These are phyloP conservation scores for Leishmania gerbilli DNA, from an alignment of 208 protist genomes.

Conservation along the genomic window DNA sequence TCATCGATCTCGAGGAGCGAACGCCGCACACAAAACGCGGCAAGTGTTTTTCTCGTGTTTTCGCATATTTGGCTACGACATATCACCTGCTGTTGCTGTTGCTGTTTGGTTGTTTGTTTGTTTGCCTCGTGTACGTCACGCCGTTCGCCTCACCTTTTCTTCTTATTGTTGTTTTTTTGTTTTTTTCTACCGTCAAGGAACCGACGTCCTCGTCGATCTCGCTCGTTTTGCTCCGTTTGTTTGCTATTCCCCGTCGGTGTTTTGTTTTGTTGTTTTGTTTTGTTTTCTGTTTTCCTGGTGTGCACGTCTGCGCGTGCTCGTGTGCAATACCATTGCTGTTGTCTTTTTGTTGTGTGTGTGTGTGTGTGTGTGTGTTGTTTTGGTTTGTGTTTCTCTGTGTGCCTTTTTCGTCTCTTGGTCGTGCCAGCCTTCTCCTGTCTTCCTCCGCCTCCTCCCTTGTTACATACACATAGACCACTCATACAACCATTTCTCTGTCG, in stretches of 20 bases:
- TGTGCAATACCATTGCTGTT: no score
- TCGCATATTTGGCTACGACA: background rate
- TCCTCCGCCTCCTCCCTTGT: background rate
- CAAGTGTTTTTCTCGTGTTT: background rate
- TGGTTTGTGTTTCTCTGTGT: background rate
- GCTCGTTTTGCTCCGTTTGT: background rate
- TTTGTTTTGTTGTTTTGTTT: no score
- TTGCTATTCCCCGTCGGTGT: background rate
- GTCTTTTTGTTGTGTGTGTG: background rate
- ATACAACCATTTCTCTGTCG: background rate
- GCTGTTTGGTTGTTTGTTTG: background rate
- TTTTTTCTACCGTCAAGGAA: background rate
- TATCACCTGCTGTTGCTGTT: background rate
- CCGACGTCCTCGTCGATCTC: background rate
- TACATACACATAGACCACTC: slow-evolving; percentile 5
- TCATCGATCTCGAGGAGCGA: no score
- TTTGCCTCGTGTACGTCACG: background rate
- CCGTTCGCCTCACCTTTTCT: background rate
- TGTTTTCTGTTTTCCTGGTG: background rate
- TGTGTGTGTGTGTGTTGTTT: background rate
- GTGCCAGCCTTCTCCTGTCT: no score
- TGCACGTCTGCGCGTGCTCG: background rate
- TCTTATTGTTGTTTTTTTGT: no score
- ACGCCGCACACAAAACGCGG: no score
- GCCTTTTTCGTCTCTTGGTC: background rate